Percentiles rank a stretch among this genome's conserved stretches.
phyloP scores from a whole-genome alignment of 202 grass and related monocot species.

The Setaria viridis region DNA sequence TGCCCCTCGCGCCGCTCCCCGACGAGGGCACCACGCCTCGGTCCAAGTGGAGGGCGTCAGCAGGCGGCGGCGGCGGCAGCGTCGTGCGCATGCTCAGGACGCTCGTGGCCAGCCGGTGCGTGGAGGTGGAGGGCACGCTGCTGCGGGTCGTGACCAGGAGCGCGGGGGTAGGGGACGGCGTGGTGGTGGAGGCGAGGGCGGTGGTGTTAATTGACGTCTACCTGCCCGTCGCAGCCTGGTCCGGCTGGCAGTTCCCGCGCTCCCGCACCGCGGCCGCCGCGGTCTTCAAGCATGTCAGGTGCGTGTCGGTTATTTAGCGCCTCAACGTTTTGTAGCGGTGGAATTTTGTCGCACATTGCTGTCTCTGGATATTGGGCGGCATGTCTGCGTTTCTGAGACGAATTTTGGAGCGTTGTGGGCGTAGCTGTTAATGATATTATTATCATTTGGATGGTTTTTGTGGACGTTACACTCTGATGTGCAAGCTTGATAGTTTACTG shows the following conservation, averaged over 20 bases:
- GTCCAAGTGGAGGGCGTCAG: constrained; percentile 40
- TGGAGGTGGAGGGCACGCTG: constrained; percentile 61
- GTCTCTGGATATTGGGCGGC: not conserved
- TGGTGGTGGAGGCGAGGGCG: constrained; percentile 48
- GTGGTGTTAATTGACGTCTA: constrained; percentile 78
- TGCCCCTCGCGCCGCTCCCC: constrained; percentile 46
- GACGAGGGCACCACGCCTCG: constrained; percentile 2
- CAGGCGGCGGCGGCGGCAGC: constrained; percentile 50
- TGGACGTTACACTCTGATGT: not conserved
- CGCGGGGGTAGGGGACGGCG: constrained; percentile 5
- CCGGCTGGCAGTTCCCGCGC: constrained; percentile 77
- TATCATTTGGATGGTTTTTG: not conserved
- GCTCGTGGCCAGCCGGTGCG: constrained; percentile 51
- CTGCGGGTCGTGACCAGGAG: constrained; percentile 52
- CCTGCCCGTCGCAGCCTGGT: constrained; percentile 66
- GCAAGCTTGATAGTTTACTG: not conserved
- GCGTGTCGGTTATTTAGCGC: not conserved
- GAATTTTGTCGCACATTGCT: not conserved
- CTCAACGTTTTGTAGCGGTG: not conserved
- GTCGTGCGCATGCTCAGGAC: constrained; percentile 61
- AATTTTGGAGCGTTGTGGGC: not conserved
- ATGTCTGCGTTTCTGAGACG: not conserved
- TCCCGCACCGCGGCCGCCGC: constrained; percentile 52
- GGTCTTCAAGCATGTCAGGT: constrained; percentile 87
- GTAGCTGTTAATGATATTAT: not conserved